Conservation (phyloP, 1,284 basidiomycete species). For the Irpex rosettiformis region DNA sequence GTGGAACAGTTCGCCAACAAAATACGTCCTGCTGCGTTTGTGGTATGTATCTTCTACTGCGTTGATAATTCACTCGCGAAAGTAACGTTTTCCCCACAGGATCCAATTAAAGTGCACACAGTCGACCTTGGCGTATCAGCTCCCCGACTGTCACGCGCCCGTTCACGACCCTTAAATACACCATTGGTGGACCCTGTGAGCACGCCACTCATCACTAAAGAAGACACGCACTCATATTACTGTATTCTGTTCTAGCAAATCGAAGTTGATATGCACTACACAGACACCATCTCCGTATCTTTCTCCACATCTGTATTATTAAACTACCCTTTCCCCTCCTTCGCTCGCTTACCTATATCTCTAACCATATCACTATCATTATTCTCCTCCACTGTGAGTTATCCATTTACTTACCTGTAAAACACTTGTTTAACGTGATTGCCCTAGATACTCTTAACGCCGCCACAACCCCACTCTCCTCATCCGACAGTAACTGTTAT, state of each 20-base stretch:
- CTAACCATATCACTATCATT: conserved; percentile 74
- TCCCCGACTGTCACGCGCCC: conserved; percentile 60
- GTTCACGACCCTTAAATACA: conserved; percentile 30
- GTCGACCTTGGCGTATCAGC: conserved; percentile 71
- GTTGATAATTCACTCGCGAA: not conserved
- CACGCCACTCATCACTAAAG: not conserved
- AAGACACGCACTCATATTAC: not conserved
- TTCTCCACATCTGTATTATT: conserved; percentile 80
- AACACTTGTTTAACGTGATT: not conserved
- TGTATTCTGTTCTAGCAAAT: conserved; percentile 38
- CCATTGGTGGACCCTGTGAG: conserved; percentile 25
- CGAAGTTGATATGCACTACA: conserved; percentile 67
- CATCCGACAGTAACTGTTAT: conserved; percentile 51
- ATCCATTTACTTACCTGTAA: not conserved
- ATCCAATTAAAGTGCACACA: conserved; percentile 71
- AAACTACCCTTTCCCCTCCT: conserved; percentile 77
- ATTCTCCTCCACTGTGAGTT: conserved; percentile 64
- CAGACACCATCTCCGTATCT: conserved; percentile 69
- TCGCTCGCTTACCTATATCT: conserved; percentile 77
- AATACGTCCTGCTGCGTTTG: conserved; percentile 61
- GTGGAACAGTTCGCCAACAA: conserved; percentile 72
- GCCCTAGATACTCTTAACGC: conserved; percentile 31
- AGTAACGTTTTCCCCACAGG: conserved; percentile 37
- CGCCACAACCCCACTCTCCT: conserved; percentile 29
- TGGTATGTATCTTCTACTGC: conserved; percentile 43